Evolutionary conservation across 2,329 filamentous ascomycete species (phyloP).

Genomic region (Domatiomyces catenatus): DNA sequence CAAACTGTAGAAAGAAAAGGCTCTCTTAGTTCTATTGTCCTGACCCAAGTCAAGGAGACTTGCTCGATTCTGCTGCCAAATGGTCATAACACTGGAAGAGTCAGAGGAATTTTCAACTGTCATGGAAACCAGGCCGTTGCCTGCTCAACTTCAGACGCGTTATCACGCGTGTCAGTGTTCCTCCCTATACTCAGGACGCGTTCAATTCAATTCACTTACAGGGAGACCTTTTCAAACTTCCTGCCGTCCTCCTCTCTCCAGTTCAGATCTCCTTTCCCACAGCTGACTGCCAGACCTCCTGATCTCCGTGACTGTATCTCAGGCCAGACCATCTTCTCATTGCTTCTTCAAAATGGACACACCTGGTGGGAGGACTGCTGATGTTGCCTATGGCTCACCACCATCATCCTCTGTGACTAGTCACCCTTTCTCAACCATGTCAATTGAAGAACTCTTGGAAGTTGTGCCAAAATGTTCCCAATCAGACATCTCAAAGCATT

Average conservation of each 20-base stretch:
- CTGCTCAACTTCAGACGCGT: not conserved
- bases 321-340: not conserved
- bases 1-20: not conserved
- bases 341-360: not conserved
- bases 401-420: not conserved
- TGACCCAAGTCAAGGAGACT: not conserved
- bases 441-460: slow-evolving; percentile 10
- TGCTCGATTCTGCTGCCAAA: not conserved
- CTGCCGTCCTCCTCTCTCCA: not conserved
- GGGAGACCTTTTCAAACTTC: not conserved
- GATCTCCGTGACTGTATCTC: not conserved
- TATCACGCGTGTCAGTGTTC: not conserved
- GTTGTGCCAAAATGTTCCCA: slow-evolving; percentile 5
- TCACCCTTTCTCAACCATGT: slow-evolving; percentile 10
- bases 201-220: not conserved
- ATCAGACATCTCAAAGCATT: slow-evolving; percentile 4
- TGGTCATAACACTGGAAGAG: not conserved
- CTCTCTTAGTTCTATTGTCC: not conserved
- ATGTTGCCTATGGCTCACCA: not conserved
- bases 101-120: not conserved
- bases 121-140: not conserved
- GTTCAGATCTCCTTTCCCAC: not conserved
- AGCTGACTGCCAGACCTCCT: not conserved
- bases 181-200: not conserved
- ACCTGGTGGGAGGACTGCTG: not conserved